Conservation (phyloP, 2,329 filamentous ascomycete genomes). For the Pseudogymnoascus verrucosus region DNA sequence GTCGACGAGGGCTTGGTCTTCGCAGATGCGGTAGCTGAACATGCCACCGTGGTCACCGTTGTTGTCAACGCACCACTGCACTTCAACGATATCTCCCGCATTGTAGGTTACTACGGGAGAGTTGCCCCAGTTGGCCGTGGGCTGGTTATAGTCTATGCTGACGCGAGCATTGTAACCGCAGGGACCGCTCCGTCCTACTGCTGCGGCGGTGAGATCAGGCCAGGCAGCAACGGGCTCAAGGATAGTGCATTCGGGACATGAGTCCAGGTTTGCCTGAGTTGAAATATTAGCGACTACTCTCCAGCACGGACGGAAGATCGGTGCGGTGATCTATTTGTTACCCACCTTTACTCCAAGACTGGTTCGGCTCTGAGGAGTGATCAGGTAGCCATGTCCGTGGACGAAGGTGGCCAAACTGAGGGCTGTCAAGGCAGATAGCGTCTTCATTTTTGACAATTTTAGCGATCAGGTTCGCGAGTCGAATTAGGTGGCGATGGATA, state of each 20-base stretch:
- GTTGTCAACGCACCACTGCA: conserved; percentile 48
- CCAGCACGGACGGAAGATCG: background rate
- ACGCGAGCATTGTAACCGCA: conserved; percentile 48
- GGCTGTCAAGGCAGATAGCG: background rate
- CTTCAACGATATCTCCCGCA: conserved; percentile 38
- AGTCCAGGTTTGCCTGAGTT: conserved; percentile 37
- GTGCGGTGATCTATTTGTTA: background rate
- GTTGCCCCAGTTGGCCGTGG: conserved; percentile 29
- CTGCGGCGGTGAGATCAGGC: conserved; percentile 40
- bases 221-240: conserved; percentile 44
- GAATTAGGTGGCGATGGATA: background rate
- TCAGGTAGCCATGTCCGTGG: conserved; percentile 39
- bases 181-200: conserved; percentile 40
- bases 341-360: conserved; percentile 36
- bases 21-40: conserved; percentile 47
- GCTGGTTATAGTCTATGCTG: conserved; percentile 34
- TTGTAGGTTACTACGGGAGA: conserved; percentile 37
- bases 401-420: conserved; percentile 11
- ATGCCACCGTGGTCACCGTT: conserved; percentile 51
- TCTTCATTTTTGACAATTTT: background rate
- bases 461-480: background rate
- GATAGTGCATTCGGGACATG: conserved; percentile 47
- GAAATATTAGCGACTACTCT: background rate
- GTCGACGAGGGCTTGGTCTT: conserved; percentile 42
- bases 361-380: conserved; percentile 36